These are phyloP conservation scores for Hyaloscypha bicolor DNA, from an alignment of 495 filamentous ascomycete species.

Conservation along the genomic window DNA sequence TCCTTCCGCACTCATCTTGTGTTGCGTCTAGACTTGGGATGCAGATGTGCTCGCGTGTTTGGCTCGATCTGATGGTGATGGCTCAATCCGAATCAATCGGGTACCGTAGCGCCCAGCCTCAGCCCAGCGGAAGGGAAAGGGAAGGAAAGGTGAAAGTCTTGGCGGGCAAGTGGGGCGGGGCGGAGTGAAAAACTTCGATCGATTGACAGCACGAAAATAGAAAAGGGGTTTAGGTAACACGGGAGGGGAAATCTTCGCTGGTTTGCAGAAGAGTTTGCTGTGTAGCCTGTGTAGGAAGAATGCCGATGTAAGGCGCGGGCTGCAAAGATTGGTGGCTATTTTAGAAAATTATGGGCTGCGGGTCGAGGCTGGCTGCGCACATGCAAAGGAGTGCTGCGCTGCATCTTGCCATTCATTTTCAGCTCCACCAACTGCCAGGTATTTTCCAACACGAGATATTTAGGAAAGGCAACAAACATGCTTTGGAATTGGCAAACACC, in stretches of 20 bases:
- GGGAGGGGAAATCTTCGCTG: neutral
- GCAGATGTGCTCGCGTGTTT: neutral
- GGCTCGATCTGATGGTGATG: neutral
- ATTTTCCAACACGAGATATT: no score
- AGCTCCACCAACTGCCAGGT: neutral
- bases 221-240: neutral
- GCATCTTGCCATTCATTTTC: neutral
- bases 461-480: no score
- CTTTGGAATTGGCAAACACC: neutral
- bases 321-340: neutral
- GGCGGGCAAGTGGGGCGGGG: neutral
- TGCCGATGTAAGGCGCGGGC: neutral
- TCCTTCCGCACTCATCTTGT: conserved; percentile 17
- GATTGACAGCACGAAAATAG: conserved; percentile 4
- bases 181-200: neutral
- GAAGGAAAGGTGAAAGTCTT: no score
- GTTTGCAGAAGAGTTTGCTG: neutral
- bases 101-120: neutral
- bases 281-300: neutral
- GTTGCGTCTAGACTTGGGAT: neutral
- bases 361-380: neutral
- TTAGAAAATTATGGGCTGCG: neutral
- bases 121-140: neutral
- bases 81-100: neutral
- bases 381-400: neutral